Evolutionary conservation across 129 eudicot genomes (phyloP).

Genomic region (Dittrichia graveolens): DNA sequence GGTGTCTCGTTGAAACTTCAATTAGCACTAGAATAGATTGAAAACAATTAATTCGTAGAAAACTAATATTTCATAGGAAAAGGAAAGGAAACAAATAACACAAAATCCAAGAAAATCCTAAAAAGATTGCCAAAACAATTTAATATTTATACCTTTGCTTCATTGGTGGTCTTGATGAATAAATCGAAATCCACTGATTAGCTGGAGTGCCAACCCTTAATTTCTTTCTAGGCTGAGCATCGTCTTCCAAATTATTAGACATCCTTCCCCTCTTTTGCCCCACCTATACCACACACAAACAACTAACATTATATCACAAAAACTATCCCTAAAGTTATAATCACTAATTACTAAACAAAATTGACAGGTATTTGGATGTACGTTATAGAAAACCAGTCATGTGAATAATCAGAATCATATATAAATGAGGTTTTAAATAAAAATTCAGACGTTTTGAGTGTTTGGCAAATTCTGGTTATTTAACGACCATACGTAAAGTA

Average conservation of each 20-base stretch:
- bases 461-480: too few species aligned
- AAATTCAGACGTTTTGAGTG: too few species aligned
- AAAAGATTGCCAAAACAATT: background rate
- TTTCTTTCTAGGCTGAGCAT: constrained; percentile 75
- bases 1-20: background rate
- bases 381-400: too few species aligned
- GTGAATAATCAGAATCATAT: too few species aligned
- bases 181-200: constrained; percentile 82
- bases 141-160: constrained; percentile 62
- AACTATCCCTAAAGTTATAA: background rate
- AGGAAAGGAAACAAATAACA: background rate
- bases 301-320: constrained; percentile 5
- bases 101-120: background rate
- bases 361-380: too few species aligned
- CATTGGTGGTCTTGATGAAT: constrained; percentile 76
- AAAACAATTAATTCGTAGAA: background rate
- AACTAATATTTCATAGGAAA: background rate
- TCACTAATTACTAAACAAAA: background rate
- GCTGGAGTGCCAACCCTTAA: constrained; percentile 83
- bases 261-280: constrained; percentile 85
- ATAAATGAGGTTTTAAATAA: too few species aligned
- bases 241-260: constrained; percentile 61
- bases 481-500: too few species aligned
- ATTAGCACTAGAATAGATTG: background rate
- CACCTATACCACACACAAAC: constrained; percentile 49